Conservation (phyloP, 306 rosid genomes). For the Casuarina glauca region DNA sequence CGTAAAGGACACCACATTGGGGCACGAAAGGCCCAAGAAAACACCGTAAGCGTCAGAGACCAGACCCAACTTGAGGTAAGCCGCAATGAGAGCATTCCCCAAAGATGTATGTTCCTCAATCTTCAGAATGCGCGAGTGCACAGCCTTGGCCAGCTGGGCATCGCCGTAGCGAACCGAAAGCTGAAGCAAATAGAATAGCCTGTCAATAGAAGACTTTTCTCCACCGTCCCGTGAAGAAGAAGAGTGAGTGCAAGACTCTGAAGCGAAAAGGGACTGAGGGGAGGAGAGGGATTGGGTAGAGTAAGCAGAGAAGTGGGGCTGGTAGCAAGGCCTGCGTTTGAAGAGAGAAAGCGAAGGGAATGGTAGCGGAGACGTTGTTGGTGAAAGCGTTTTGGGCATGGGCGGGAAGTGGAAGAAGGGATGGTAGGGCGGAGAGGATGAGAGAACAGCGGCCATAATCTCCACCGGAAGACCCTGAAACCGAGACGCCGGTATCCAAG, state of each 20-base stretch:
- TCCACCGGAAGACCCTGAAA: no score
- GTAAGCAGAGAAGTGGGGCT: constrained; percentile 29
- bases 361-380: background rate
- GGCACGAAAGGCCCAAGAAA: constrained; percentile 49
- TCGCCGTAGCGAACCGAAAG: constrained; percentile 43
- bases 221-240: constrained; percentile 2
- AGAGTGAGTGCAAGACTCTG: constrained; percentile 7
- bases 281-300: constrained; percentile 18
- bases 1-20: constrained; percentile 61
- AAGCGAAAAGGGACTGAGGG: constrained; percentile 14
- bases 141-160: constrained; percentile 49
- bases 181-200: constrained; percentile 46
- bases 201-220: constrained; percentile 16
- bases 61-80: constrained; percentile 58
- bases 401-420: constrained; percentile 14
- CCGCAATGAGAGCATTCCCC: constrained; percentile 50
- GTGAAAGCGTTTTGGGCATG: background rate
- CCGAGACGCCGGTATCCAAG: no score
- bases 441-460: background rate
- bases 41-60: constrained; percentile 50
- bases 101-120: constrained; percentile 41
- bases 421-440: constrained; percentile 21
- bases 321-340: constrained; percentile 13
- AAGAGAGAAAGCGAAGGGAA: constrained; percentile 23
- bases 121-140: constrained; percentile 58